Evolutionary conservation across 345 rosid genomes (phyloP).

Genomic region (Citrus inodora): DNA sequence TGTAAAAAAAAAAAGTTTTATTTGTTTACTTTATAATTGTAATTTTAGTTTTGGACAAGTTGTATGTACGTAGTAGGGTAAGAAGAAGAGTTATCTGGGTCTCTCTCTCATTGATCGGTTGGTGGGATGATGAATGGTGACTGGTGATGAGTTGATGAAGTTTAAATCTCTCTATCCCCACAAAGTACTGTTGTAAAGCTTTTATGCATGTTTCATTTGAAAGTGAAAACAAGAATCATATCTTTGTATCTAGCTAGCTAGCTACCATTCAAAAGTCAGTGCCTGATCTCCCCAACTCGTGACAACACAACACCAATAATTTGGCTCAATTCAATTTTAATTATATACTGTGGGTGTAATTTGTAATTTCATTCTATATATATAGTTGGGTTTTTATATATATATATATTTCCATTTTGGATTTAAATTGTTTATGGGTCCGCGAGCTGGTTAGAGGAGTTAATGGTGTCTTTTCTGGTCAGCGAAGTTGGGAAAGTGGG

Average conservation of each 20-base stretch:
- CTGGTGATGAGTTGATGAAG: not conserved
- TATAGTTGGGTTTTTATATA: not conserved
- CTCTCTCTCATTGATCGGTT: not conserved
- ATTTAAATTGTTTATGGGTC: slow-evolving; percentile 4
- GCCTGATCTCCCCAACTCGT: not conserved
- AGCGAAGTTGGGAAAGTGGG: slow-evolving; percentile 64
- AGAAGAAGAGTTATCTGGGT: not conserved
- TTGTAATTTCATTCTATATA: not conserved
- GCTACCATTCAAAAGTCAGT: not conserved
- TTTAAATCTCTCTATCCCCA: not conserved
- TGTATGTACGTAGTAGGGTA: not conserved
- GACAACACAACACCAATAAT: not conserved
- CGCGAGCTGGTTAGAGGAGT: slow-evolving; percentile 11
- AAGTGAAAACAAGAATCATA: slow-evolving; percentile 28
- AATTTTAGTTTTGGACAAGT: not conserved
- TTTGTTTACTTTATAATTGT: not conserved
- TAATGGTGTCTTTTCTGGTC: slow-evolving; percentile 47
- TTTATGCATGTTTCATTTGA: slow-evolving; percentile 11
- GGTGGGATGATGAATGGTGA: slow-evolving; percentile 8
- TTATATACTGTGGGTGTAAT: not conserved
- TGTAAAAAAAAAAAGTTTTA: not conserved
- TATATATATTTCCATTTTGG: not conserved
- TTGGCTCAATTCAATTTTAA: not conserved
- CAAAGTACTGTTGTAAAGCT: slow-evolving; percentile 7
- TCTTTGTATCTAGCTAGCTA: slow-evolving; percentile 5